Evolutionary conservation across 148 eudicot genomes (phyloP), one percentile per base, ranked within the genome.

Genomic region (Silene conica): DNA sequence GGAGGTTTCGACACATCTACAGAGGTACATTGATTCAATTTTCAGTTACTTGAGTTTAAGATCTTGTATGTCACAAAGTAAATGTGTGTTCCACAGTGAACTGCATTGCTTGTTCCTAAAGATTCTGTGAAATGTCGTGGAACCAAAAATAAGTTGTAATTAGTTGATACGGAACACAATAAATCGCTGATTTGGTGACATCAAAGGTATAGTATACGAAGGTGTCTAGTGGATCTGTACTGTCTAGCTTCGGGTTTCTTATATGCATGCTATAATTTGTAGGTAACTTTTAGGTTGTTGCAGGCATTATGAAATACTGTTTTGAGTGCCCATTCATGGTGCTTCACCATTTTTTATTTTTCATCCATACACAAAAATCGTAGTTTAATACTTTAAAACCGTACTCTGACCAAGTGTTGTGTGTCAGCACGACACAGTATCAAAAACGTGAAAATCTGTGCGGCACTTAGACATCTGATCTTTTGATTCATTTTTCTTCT

Each of bases 1-100:
- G 98, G 98, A 91, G 81, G 77, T 94, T 94, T 59, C 83, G 97
- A 46, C 98, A 94, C 77, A 94, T 94, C 75, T 94, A 94, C 70
- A 79, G 98, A 78, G 98, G 98, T 90, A 76, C 72, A 59, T 75
- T 75, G 70, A 64, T 63, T 64, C 72, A 62, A 61, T 28, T 20
- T 69, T 72, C 52, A 57, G 43, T 71, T 55, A 69, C 16, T n/a
- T 59, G 58, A 73, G 15, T 63, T 46, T 73, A 55, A 23, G 50
- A 26, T 38, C 26, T 4, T 3, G 68, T 26, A 3, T 63, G 18
- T 63, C 38, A 26, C 13, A 48, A 64, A 22, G 28, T 34, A 64
- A 41, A 12, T 62, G 46, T 64, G 46, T 60, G 4, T 59, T 21
- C 11, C 5, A 67, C 25, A 43, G 3, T 34, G 0, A 4, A 8